Evolutionary conservation across 176 grass and related monocot genomes (phyloP).

Genomic region (Tillandsia fasciculata): DNA sequence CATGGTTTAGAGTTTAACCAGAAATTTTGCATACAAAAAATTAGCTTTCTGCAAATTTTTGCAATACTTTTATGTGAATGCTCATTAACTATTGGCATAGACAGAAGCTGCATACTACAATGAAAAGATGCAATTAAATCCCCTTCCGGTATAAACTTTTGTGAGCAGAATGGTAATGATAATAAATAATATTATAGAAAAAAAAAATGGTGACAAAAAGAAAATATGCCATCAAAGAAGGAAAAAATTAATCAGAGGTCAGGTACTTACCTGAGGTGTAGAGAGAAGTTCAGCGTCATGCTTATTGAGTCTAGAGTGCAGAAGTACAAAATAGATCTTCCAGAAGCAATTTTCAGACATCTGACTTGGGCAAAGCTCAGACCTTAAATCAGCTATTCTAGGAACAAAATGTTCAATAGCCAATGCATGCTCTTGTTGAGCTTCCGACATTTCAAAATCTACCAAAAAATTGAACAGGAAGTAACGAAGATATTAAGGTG

Average conservation of each 20-base stretch:
- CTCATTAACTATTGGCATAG: too few species aligned
- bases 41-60: too few species aligned
- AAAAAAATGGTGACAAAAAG: not conserved
- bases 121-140: too few species aligned
- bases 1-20: too few species aligned
- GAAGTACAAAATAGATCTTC: slow-evolving; percentile 85
- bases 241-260: not conserved
- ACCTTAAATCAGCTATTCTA: slow-evolving; percentile 34
- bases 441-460: slow-evolving; percentile 63
- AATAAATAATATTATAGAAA: too few species aligned
- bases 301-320: slow-evolving; percentile 56
- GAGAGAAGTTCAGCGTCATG: slow-evolving; percentile 59
- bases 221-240: not conserved
- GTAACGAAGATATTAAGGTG: not conserved
- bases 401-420: slow-evolving; percentile 42
- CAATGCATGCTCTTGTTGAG: slow-evolving; percentile 53
- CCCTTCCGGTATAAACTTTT: too few species aligned
- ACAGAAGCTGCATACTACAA: too few species aligned
- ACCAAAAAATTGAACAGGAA: not conserved
- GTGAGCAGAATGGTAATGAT: too few species aligned
- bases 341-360: slow-evolving; percentile 76
- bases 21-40: too few species aligned
- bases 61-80: not conserved
- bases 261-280: slow-evolving; percentile 40
- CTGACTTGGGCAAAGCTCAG: slow-evolving; percentile 51